Base-by-base conservation (phyloP, 2,329 filamentous ascomycete species). In the Fusarium miscanthi region DNA sequence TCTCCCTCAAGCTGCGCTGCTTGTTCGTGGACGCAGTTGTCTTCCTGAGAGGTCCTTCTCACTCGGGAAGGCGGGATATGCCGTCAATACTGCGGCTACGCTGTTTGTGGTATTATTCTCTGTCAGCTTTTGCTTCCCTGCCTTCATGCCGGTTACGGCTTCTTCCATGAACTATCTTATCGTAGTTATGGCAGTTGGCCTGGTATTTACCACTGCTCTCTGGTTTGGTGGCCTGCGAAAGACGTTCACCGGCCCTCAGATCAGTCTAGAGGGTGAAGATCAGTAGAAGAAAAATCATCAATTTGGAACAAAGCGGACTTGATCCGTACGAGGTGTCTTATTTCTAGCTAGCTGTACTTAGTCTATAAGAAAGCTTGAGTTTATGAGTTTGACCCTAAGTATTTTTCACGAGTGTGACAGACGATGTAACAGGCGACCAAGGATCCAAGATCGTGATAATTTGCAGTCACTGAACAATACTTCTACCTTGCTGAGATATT, bases 161-260 rank as follows among this genome's bases (percentile, higher is more conserved):
- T 60, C 59, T 16, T 77, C 76, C 1, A 77, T 77, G 76, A 77
- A 77, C 53, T 77, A 77, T 33, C 40, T 77, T 8, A 67, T 76
- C 21, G 75, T 77, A 1, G 76, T 77, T 2, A 75, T 77, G 70
- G 73, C 73, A 7, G 66, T 74, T 8, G 75, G 74, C 2, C 46
- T 77, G 3, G 8, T 72, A 4, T 41, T 77, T 4, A 77, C 73
- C 2, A 68, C 73, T 7, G 57, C 19, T 0, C 54, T 69, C 12
- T 77, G 76, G 75, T 66, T 63, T 21, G 66, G 63, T 25, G 74
- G 74, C 8, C 31, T 76, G 5, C 60, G 72, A 6, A 74, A 72
- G 51, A 74, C 68, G 0, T 77, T 77, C 56, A 75, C 72, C 12
- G 75, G 75, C 1, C 75, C 75, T 2, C 68, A 66, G 25, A 38